A percentile compares a stretch with the other conserved stretches of the same genome.
Evolutionary conservation across 2,329 filamentous ascomycete species (phyloP).

Genomic region (Pezicula neosporulosa): DNA sequence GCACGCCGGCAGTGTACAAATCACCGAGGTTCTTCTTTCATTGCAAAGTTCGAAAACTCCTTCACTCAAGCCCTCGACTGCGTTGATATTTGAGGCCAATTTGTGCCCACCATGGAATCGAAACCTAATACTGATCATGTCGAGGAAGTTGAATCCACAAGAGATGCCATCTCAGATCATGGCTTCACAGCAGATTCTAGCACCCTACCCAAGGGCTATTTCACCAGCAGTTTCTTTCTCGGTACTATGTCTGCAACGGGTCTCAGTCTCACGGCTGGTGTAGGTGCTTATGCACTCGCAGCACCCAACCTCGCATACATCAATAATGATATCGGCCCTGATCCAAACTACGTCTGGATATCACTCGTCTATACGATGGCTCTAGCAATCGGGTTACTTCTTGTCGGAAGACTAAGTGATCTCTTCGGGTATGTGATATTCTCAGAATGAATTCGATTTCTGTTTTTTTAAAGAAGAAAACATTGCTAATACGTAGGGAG

Average conservation of each 20-base stretch:
- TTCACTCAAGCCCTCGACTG: too few species aligned
- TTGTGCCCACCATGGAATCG: too few species aligned
- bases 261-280: slow-evolving; percentile 21
- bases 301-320: slow-evolving; percentile 15
- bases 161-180: not conserved
- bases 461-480: too few species aligned
- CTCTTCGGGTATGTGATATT: slow-evolving; percentile 23
- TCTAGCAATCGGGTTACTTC: slow-evolving; percentile 19
- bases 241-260: slow-evolving; percentile 9
- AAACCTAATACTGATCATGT: too few species aligned
- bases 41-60: too few species aligned
- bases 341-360: slow-evolving; percentile 23
- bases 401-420: slow-evolving; percentile 29
- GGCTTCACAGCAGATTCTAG: not conserved
- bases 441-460: too few species aligned
- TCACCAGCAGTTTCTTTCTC: slow-evolving; percentile 8
- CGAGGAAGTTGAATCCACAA: too few species aligned
- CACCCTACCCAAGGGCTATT: slow-evolving; percentile 3
- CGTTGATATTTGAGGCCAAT: too few species aligned
- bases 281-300: slow-evolving; percentile 22
- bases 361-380: slow-evolving; percentile 23
- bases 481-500: not conserved
- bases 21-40: too few species aligned
- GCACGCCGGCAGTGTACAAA: too few species aligned
- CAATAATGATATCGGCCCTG: slow-evolving; percentile 25